Conservation (phyloP, 129 eudicot species). For the Tagetes patula region DNA sequence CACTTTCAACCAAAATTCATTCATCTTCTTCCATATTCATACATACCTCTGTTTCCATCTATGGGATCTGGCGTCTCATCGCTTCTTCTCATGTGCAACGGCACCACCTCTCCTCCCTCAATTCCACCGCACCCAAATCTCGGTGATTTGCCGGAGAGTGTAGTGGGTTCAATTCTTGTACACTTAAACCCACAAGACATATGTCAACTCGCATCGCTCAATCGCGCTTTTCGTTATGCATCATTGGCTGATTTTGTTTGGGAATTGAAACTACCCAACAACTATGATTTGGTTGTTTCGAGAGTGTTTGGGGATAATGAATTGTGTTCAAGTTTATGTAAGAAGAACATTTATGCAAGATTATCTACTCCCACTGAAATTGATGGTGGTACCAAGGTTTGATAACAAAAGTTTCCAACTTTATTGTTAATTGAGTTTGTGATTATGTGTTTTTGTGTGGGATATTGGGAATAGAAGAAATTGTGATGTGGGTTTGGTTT, state of each 20-base stretch:
- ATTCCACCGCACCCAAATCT: conserved; percentile 38
- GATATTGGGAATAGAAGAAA: not conserved
- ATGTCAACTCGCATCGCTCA: conserved; percentile 57
- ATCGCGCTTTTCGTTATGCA: conserved; percentile 65
- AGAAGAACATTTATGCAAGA: conserved; percentile 65
- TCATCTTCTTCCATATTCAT: not conserved
- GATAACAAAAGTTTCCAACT: conserved; percentile 9
- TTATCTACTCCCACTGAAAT: conserved; percentile 51
- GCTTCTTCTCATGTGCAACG: conserved; percentile 31
- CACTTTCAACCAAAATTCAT: conserved; percentile 16
- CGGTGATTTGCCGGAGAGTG: conserved; percentile 90
- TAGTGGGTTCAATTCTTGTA: conserved; percentile 60
- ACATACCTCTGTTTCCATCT: conserved; percentile 1
- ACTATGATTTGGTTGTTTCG: conserved; percentile 46
- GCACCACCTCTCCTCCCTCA: conserved; percentile 35
- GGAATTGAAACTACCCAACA: conserved; percentile 75
- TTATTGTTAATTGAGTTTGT: not conserved
- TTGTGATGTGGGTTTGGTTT: not conserved
- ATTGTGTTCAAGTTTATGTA: conserved; percentile 39
- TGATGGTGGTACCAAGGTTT: conserved; percentile 83
- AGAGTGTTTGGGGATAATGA: conserved; percentile 47
- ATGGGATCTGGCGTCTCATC: conserved; percentile 43
- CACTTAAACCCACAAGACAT: conserved; percentile 67
- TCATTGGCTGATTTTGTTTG: conserved; percentile 89
- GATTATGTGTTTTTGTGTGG: not conserved